phyloP scores from a whole-genome alignment of 805 yeast species.

The Wickerhamiella lipophila region DNA sequence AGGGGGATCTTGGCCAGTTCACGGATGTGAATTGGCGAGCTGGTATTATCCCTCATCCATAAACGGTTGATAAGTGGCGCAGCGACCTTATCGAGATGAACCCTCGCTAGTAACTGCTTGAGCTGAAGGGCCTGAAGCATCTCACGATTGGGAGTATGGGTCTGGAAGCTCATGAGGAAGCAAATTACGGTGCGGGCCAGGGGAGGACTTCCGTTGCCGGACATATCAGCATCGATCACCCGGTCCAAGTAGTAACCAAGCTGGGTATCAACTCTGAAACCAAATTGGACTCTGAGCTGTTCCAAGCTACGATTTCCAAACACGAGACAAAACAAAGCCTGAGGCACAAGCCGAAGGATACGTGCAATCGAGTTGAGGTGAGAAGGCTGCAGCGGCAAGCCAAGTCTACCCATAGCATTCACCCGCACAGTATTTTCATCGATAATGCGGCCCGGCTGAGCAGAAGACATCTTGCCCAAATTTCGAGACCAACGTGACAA shows the following conservation, averaged over 20 bases:
- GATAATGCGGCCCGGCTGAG: not conserved
- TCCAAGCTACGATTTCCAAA: slow-evolving; percentile 1
- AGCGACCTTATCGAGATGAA: not conserved
- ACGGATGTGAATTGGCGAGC: not conserved
- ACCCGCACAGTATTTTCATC: not conserved
- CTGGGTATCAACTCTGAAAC: not conserved
- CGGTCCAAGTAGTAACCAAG: slow-evolving; percentile 5
- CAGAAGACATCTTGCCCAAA: not conserved
- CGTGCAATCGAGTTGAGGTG: not conserved
- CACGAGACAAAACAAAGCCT: not conserved
- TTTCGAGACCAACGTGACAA: slow-evolving; percentile 2
- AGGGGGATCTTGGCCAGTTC: slow-evolving; percentile 1
- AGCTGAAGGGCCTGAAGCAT: slow-evolving; percentile 13
- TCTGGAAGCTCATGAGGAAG: not conserved
- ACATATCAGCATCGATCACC: slow-evolving; percentile 4
- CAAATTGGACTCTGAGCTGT: not conserved
- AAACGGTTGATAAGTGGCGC: not conserved
- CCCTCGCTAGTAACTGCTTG: not conserved
- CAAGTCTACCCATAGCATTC: not conserved
- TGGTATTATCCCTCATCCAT: not conserved
- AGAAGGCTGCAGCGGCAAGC: not conserved
- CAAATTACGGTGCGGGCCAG: not conserved
- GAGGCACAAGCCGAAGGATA: not conserved
- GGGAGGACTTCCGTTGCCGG: not conserved
- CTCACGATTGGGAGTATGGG: slow-evolving; percentile 6